Evolutionary conservation across 257 asterid genomes (phyloP).

Genomic region (Buddleja alternifolia): DNA sequence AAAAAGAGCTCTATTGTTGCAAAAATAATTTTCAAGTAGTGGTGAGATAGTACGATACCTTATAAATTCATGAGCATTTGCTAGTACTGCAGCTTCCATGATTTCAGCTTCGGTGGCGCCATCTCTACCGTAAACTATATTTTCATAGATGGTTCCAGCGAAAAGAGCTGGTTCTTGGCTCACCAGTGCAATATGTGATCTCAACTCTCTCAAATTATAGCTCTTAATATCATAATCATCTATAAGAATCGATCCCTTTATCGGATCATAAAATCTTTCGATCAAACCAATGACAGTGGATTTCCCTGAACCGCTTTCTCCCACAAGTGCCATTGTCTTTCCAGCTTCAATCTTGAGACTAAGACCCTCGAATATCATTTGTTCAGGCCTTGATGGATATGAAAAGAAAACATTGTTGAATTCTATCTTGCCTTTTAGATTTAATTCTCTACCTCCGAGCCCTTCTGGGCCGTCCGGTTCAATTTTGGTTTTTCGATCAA

Average conservation of each 20-base stretch:
- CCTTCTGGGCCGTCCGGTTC: constrained; percentile 36
- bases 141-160: constrained; percentile 52
- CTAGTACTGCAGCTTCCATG: constrained; percentile 50
- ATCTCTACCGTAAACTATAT: constrained; percentile 46
- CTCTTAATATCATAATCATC: constrained; percentile 45
- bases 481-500: constrained; percentile 46
- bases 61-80: constrained; percentile 65
- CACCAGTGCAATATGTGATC: constrained; percentile 50
- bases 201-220: constrained; percentile 44
- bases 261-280: constrained; percentile 57
- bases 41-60: constrained; percentile 35
- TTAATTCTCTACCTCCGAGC: constrained; percentile 22
- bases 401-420: constrained; percentile 40
- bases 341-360: constrained; percentile 48
- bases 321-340: constrained; percentile 45
- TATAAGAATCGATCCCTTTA: constrained; percentile 42
- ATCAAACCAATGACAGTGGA: constrained; percentile 51
- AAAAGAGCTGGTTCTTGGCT: constrained; percentile 65
- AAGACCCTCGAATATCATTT: constrained; percentile 44
- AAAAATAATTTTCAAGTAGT: neutral
- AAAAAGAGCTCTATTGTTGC: neutral
- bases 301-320: constrained; percentile 64
- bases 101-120: constrained; percentile 50
- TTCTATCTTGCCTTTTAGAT: constrained; percentile 45
- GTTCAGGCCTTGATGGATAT: constrained; percentile 57